Conservation (phyloP, 2,329 filamentous ascomycete genomes). For the Leptographium galeiforme region DNA sequence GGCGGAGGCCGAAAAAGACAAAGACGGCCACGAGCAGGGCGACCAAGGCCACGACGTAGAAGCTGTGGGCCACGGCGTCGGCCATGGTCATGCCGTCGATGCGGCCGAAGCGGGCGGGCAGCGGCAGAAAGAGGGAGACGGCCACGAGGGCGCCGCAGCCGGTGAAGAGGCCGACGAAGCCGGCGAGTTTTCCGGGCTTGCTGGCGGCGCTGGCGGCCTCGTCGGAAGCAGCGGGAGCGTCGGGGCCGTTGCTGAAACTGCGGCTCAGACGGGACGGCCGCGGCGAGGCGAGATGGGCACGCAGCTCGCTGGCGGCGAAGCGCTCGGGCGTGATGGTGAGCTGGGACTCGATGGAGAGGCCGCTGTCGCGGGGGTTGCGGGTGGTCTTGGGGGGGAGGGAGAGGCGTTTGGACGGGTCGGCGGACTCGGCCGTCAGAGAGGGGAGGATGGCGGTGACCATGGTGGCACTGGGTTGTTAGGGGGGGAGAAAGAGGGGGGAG, state of each 20-base stretch:
- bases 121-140: conserved; percentile 66
- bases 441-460: conserved; percentile 97
- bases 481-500: background rate
- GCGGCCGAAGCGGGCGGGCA: conserved; percentile 67
- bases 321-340: conserved; percentile 59
- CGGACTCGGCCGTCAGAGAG: conserved; percentile 43
- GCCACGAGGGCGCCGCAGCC: conserved; percentile 84
- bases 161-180: conserved; percentile 83
- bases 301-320: conserved; percentile 21
- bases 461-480: conserved; percentile 42
- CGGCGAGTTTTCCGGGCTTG: conserved; percentile 56
- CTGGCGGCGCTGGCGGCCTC: conserved; percentile 16
- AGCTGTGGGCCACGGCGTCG: conserved; percentile 67
- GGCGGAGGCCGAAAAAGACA: conserved; percentile 65
- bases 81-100: conserved; percentile 58
- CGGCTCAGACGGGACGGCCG: background rate
- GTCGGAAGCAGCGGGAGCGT: conserved; percentile 4
- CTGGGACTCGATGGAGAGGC: conserved; percentile 59
- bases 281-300: conserved; percentile 10
- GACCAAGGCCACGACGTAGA: conserved; percentile 70
- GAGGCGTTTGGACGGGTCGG: conserved; percentile 11
- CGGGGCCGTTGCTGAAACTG: conserved; percentile 11
- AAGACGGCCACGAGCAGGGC: conserved; percentile 59
- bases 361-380: conserved; percentile 38
- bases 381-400: conserved; percentile 19